These are phyloP conservation scores for Sungouiella blattae DNA, from an alignment of 805 yeast genomes.

Conservation along the genomic window DNA sequence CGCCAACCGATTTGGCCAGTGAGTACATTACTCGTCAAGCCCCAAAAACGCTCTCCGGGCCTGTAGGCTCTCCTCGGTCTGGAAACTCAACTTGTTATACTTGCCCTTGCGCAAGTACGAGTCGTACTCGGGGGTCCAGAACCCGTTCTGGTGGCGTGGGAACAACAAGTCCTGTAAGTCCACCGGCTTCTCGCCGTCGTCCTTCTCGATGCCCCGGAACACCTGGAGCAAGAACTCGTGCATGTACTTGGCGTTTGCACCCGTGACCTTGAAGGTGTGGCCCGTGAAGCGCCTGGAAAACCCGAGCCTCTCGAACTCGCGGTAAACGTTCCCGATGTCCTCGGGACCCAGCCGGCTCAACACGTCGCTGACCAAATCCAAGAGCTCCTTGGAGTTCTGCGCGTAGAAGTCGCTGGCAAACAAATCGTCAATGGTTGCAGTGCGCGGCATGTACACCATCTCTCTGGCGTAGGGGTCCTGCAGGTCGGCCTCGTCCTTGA, in stretches of 20 bases:
- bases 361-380: slow-evolving; percentile 5
- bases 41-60: slow-evolving; percentile 14
- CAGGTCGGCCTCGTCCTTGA: slow-evolving; percentile 10
- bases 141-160: slow-evolving; percentile 9
- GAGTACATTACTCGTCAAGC: slow-evolving; percentile 7
- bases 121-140: slow-evolving; percentile 18
- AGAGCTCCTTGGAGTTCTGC: slow-evolving; percentile 7
- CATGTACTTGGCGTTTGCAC: slow-evolving; percentile 12
- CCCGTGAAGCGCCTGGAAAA: slow-evolving; percentile 13
- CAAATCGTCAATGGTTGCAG: slow-evolving; percentile 10
- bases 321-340: slow-evolving; percentile 9
- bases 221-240: slow-evolving; percentile 9
- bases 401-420: slow-evolving; percentile 7
- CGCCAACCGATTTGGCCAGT: too few relatives aligned
- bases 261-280: slow-evolving; percentile 15
- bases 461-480: slow-evolving; percentile 10
- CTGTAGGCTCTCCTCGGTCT: slow-evolving; percentile 7
- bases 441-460: slow-evolving; percentile 9
- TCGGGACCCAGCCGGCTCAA: slow-evolving; percentile 7
- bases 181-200: not conserved
- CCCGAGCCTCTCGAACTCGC: slow-evolving; percentile 10
- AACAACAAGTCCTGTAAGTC: slow-evolving; percentile 7
- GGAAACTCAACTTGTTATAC: slow-evolving; percentile 6
- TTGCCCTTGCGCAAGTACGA: slow-evolving; percentile 9
- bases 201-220: slow-evolving; percentile 5